These are phyloP conservation scores for Urochloa ruziziensis DNA, from an alignment of 176 grass and related monocot species.

Conservation along the genomic window DNA sequence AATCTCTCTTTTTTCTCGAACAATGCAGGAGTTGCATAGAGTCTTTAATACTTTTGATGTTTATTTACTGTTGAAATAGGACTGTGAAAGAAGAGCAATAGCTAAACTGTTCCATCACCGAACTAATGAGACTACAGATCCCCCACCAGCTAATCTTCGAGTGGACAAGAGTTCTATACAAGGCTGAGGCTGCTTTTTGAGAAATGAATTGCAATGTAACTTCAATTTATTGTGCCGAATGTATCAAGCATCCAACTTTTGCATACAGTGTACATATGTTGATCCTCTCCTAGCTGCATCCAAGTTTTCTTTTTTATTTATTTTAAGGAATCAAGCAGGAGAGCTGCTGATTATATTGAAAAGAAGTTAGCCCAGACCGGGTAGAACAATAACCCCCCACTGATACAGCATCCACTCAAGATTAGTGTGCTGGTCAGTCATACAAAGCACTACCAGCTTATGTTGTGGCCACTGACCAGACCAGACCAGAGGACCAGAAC, in stretches of 20 bases:
- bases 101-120: conserved; percentile 81
- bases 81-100: conserved; percentile 85
- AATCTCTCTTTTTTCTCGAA: too few relatives aligned
- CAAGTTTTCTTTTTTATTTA: neutral
- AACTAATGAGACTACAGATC: conserved; percentile 34
- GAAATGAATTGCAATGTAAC: neutral
- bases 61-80: conserved; percentile 52
- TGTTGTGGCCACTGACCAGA: neutral
- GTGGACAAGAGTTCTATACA: neutral
- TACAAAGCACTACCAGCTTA: neutral
- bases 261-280: neutral
- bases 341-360: neutral
- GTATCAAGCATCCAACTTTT: neutral
- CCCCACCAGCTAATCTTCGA: conserved; percentile 27
- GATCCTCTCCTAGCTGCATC: neutral
- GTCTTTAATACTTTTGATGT: neutral
- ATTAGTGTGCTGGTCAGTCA: neutral
- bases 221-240: neutral
- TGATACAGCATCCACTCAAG: neutral
- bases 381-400: neutral
- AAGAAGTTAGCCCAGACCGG: neutral
- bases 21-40: too few relatives aligned
- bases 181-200: conserved; percentile 17
- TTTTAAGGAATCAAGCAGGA: neutral
- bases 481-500: conserved; percentile 2